Conservation (phyloP, 495 filamentous ascomycete species). For the Oidiodendron maius region DNA sequence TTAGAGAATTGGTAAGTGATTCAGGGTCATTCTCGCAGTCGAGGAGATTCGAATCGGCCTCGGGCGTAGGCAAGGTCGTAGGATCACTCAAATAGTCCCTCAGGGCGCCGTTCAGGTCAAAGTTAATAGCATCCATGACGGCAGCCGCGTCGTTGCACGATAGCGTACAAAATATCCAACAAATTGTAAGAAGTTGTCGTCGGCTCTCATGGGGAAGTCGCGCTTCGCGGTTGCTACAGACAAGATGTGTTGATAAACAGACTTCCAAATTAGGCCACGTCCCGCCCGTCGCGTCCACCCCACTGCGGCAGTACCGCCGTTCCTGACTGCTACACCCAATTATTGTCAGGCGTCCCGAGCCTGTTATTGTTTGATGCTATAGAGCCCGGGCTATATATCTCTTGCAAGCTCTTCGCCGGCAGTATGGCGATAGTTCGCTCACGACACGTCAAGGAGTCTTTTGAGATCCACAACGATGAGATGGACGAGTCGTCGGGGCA, state of each 20-base stretch:
- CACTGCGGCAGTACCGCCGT: conserved; percentile 8
- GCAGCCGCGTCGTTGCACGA: conserved; percentile 2
- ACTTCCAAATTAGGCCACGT: background rate
- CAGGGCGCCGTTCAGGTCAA: conserved; percentile 93
- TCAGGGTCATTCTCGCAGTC: conserved; percentile 93
- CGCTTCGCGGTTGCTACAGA: conserved; percentile 4
- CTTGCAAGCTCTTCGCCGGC: background rate
- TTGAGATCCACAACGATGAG: conserved; percentile 22
- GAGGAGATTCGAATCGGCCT: conserved; percentile 76
- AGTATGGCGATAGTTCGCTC: conserved; percentile 20
- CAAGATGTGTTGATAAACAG: background rate
- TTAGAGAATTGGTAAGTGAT: conserved; percentile 65
- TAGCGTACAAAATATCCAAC: conserved; percentile 12
- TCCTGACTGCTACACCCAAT: conserved; percentile 19
- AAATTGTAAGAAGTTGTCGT: conserved; percentile 5
- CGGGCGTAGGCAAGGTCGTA: conserved; percentile 71
- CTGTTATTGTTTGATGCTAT: conserved; percentile 1
- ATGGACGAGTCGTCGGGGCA: conserved; percentile 28
- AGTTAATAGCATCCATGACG: conserved; percentile 70
- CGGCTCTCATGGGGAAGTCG: conserved; percentile 10
- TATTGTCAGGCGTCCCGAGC: conserved; percentile 12
- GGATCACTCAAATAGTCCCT: conserved; percentile 95
- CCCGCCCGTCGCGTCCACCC: background rate
- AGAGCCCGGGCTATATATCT: background rate
- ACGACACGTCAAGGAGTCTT: conserved; percentile 12